These are phyloP conservation scores for Aspergillus thermomutatus DNA, from an alignment of 2,329 filamentous ascomycete genomes.

Conservation along the genomic window DNA sequence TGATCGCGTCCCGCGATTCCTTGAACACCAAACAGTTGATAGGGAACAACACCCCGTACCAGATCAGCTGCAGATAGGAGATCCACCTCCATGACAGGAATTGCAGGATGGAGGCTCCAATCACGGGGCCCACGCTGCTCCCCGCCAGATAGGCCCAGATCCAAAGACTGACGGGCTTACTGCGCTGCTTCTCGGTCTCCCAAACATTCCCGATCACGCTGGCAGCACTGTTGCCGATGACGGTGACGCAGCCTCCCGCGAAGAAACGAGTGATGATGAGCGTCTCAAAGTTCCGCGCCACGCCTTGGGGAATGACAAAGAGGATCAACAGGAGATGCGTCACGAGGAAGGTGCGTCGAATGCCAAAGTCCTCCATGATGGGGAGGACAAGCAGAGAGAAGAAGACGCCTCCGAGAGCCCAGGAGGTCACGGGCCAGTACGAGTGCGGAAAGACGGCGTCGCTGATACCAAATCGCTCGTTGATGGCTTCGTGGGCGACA, in stretches of 20 bases:
- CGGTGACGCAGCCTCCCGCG: constrained; percentile 41
- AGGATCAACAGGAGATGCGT: constrained; percentile 39
- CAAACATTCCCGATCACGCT: constrained; percentile 31
- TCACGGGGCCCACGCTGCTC: constrained; percentile 44
- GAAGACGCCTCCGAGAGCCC: constrained; percentile 28
- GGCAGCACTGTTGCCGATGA: constrained; percentile 36
- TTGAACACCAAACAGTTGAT: constrained; percentile 39
- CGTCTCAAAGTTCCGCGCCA: constrained; percentile 46
- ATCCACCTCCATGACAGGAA: constrained; percentile 36
- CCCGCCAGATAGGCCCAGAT: constrained; percentile 42
- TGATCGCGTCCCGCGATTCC: constrained; percentile 42
- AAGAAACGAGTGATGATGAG: constrained; percentile 44
- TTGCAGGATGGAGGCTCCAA: constrained; percentile 36
- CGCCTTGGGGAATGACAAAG: constrained; percentile 42
- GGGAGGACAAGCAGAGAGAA: constrained; percentile 30
- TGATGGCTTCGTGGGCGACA: constrained; percentile 34
- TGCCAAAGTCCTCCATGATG: constrained; percentile 40
- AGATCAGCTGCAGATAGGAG: constrained; percentile 43
- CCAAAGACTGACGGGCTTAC: constrained; percentile 41
- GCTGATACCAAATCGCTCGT: constrained; percentile 29
- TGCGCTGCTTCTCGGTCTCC: constrained; percentile 29
- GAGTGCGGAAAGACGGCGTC: constrained; percentile 29
- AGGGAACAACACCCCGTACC: constrained; percentile 35
- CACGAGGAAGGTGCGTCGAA: constrained; percentile 39
- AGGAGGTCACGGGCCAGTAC: constrained; percentile 33